Percentiles rank a stretch among this genome's conserved stretches.
Evolutionary conservation across 179 eudicot species (phyloP).

Genomic region (Sideroxylon spinosum): DNA sequence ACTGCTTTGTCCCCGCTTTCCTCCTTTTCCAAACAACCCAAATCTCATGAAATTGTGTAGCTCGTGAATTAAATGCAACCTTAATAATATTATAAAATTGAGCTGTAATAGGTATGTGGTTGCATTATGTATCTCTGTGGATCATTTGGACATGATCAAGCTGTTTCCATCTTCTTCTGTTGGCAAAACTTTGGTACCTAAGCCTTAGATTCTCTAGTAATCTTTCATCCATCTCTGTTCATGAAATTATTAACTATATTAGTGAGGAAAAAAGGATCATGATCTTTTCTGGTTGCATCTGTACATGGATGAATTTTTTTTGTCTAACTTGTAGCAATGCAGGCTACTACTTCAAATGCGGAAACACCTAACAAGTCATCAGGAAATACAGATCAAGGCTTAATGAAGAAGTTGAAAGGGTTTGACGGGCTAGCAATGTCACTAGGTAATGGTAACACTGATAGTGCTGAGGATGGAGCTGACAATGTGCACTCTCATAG

Average conservation of each 20-base stretch:
- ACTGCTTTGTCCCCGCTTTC: not conserved
- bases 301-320: not conserved
- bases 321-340: constrained; percentile 17
- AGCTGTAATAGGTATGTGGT: constrained; percentile 12
- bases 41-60: not conserved
- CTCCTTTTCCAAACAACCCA: not conserved
- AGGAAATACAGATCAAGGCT: constrained; percentile 54
- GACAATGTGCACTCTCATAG: constrained; percentile 56
- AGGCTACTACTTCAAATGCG: constrained; percentile 60
- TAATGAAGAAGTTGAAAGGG: constrained; percentile 69
- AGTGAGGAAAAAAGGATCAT: not conserved
- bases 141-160: constrained; percentile 29
- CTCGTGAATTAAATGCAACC: not conserved
- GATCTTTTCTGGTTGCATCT: not conserved
- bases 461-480: constrained; percentile 50
- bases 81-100: not conserved
- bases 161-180: constrained; percentile 20
- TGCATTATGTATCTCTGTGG: constrained; percentile 19
- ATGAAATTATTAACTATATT: not conserved
- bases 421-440: constrained; percentile 92
- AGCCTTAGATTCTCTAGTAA: not conserved
- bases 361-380: constrained; percentile 74
- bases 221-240: constrained; percentile 17
- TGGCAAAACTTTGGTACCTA: constrained; percentile 22
- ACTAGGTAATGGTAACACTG: constrained; percentile 60